Conservation (phyloP, 306 rosid genomes). For the Ormosia emarginata region DNA sequence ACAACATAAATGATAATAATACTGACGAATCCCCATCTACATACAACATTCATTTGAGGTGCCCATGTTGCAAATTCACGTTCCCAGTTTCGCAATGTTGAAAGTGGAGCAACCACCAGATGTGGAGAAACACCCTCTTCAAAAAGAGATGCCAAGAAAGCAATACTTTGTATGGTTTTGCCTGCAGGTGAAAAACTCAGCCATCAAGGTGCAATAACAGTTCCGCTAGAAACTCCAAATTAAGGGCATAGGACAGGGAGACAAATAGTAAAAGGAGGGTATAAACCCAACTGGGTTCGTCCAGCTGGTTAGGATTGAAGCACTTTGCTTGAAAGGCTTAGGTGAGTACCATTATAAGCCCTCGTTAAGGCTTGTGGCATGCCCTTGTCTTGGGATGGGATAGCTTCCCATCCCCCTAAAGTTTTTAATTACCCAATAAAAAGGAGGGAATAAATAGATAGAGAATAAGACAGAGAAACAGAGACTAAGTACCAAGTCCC, state of each 20-base stretch:
- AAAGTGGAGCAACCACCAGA: slow-evolving; percentile 98
- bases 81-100: slow-evolving; percentile 97
- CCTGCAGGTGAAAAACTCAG: slow-evolving; percentile 54
- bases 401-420: background rate
- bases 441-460: slow-evolving; percentile 9
- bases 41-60: slow-evolving; percentile 97
- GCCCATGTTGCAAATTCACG: slow-evolving; percentile 99
- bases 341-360: background rate
- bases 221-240: slow-evolving; percentile 9
- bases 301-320: background rate
- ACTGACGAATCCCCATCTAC: slow-evolving; percentile 28
- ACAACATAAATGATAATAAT: slow-evolving; percentile 16
- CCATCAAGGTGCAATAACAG: slow-evolving; percentile 14
- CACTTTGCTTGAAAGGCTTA: background rate
- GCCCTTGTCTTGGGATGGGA: background rate
- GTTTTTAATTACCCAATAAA: background rate
- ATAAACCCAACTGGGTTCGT: background rate
- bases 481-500: slow-evolving; percentile 84
- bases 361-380: background rate
- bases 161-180: slow-evolving; percentile 97
- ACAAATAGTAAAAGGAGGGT: background rate
- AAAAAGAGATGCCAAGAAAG: slow-evolving; percentile 88
- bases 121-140: slow-evolving; percentile 72
- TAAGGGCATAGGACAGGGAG: background rate
- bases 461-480: slow-evolving; percentile 24